Percentiles rank a stretch among this genome's conserved stretches.
Conservation (phyloP, 345 rosid genomes). For the Zanthoxylum bungeanum region DNA sequence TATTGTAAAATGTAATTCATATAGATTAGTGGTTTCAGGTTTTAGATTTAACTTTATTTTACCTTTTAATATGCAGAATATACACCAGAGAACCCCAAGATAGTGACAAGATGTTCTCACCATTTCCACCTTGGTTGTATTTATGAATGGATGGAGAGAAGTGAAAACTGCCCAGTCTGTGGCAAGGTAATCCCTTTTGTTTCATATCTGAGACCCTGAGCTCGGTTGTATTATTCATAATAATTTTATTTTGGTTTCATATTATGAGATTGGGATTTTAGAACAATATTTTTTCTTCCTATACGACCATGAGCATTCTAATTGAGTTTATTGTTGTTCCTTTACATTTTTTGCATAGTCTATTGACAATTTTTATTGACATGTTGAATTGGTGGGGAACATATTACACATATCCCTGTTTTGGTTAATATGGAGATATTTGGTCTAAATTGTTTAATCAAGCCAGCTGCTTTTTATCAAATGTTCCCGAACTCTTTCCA, state of each 20-base stretch:
- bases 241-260: not conserved
- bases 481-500: not conserved
- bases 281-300: not conserved
- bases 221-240: conserved; percentile 1
- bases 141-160: conserved; percentile 99
- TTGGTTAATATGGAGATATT: not conserved
- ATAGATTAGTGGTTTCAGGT: not conserved
- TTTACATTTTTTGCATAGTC: not conserved
- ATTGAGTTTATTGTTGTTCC: not conserved
- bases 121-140: conserved; percentile 99
- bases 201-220: not conserved
- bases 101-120: conserved; percentile 84
- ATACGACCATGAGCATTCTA: not conserved
- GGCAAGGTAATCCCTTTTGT: conserved; percentile 66
- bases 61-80: conserved; percentile 62
- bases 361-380: not conserved
- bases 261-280: not conserved
- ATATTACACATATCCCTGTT: not conserved
- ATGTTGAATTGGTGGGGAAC: not conserved
- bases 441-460: not conserved
- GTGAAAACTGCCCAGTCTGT: conserved; percentile 95
- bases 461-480: not conserved
- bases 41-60: not conserved
- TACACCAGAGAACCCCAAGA: conserved; percentile 89
- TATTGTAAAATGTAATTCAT: not conserved